Base-by-base conservation (phyloP, 495 filamentous ascomycete species). In the Aspergillus affinis region DNA sequence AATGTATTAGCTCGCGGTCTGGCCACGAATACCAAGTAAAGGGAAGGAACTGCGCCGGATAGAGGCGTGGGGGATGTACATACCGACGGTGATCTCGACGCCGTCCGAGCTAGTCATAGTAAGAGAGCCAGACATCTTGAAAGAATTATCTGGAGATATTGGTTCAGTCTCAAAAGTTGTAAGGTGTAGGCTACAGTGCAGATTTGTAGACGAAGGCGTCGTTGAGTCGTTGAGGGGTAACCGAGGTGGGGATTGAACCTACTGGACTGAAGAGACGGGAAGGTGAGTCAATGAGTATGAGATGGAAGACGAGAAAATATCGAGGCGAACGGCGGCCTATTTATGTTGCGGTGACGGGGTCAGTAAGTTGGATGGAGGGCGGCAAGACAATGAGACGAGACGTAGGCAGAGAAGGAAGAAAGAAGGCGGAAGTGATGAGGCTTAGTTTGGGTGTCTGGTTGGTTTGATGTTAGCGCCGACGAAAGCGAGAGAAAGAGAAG, bases 101-200 rank as follows among this genome's bases (percentile, higher is more conserved):
- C 73, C 75, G 68, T 89, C 86, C 48, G 82, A 86, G 75, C 82
- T 84, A 52, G 73, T 73, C 19, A 89, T 78, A 26, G 69, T 80
- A 65, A 89, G 81, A 7, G 59, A 61, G 13, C 36, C 44, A 48
- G 66, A 47, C 65, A 67, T 72, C 30, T 60, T 67, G 32, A 56
- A 60, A 21, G 15, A 26, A 10, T 41, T 2, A 41, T 41, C 54
- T 59, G 10, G 15, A 51, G 52, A 17, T 20, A 5, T 9, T 10
- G 49, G 26, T 2, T 29, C 1, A 18, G 19, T 17, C 23, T 17
- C n/a, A 4, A n/a, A n/a, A n/a, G 48, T 26, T 4, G 23, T 26
- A 26, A 26, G 2, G 4, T 26, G 23, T 26, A 26, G 23, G 23
- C 23, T 26, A 10, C 10, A 10, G 9, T 41, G 36, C 5, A 41